Conservation (phyloP, 1,139 yeast species). For the Saccharomyces hybrid region DNA sequence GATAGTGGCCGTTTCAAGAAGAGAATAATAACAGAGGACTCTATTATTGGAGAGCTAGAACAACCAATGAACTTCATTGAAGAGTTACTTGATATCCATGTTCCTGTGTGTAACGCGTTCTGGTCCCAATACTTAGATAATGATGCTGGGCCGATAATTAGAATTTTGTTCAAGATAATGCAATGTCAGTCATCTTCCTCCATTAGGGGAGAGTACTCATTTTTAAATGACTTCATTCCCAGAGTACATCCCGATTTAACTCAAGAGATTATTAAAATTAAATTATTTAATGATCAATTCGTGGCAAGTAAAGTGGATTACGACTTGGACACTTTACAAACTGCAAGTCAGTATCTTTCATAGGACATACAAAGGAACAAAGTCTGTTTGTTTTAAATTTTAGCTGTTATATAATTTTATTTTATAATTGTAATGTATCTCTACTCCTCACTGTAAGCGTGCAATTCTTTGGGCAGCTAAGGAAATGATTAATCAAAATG, state of each 20-base stretch:
- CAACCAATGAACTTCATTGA: conserved; percentile 10
- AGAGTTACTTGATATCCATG: conserved; percentile 15
- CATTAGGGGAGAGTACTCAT: conserved; percentile 10
- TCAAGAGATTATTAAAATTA: conserved; percentile 14
- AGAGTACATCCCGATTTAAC: conserved; percentile 12
- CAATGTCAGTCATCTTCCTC: conserved; percentile 14
- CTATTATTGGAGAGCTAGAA: neutral
- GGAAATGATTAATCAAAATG: neutral
- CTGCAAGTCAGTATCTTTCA: conserved; percentile 13
- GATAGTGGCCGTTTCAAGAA: conserved; percentile 10
- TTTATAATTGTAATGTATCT: neutral
- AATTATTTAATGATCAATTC: conserved; percentile 15
- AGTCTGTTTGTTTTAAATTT: neutral
- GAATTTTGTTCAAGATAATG: conserved; percentile 11
- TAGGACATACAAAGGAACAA: neutral
- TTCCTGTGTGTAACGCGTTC: conserved; percentile 18
- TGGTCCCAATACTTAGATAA: conserved; percentile 15
- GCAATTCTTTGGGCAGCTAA: neutral
- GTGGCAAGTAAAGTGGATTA: conserved; percentile 17
- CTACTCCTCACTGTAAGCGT: neutral
- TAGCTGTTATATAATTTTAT: neutral
- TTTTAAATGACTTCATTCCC: conserved; percentile 12
- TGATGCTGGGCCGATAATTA: conserved; percentile 11
- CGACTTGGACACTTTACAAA: conserved; percentile 16
- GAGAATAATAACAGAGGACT: neutral